phyloP scores from a whole-genome alignment of 371 early-diverging fungal species.

The Rhizomucor miehei region DNA sequence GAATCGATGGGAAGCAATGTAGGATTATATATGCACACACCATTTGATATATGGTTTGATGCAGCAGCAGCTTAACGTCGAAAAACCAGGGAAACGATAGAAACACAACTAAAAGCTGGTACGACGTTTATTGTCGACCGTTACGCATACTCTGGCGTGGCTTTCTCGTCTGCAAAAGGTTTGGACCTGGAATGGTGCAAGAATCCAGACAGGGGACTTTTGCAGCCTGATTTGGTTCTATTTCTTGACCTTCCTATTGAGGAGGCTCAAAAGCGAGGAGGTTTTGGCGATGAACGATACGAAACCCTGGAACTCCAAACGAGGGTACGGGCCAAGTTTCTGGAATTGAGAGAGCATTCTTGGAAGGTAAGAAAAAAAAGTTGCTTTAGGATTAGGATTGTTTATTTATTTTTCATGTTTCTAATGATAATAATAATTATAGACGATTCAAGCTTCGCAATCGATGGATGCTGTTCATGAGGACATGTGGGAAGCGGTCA shows the following conservation, averaged over 20 bases:
- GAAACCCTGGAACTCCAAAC: constrained; percentile 89
- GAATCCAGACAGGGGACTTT: constrained; percentile 83
- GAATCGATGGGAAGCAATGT: constrained; percentile 77
- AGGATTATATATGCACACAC: constrained; percentile 9
- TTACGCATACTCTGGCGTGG: constrained; percentile 97
- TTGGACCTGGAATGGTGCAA: constrained; percentile 90
- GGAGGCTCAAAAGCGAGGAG: constrained; percentile 74
- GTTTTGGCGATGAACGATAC: constrained; percentile 95
- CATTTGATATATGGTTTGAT: too few species aligned
- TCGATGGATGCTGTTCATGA: constrained; percentile 19
- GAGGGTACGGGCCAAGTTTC: constrained; percentile 67
- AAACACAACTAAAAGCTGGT: constrained; percentile 56
- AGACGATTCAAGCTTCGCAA: constrained; percentile 18
- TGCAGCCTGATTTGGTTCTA: constrained; percentile 86
- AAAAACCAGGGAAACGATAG: constrained; percentile 54
- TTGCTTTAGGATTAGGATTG: not conserved
- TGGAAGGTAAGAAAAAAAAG: constrained; percentile 54
- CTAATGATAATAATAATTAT: too few species aligned
- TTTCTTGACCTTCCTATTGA: constrained; percentile 88
- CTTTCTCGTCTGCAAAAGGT: constrained; percentile 92
- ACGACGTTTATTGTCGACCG: constrained; percentile 91
- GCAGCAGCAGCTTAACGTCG: too few species aligned
- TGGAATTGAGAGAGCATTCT: constrained; percentile 46
- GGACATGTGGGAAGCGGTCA: constrained; percentile 15
- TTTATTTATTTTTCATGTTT: too few species aligned